Evolutionary conservation across 1,139 yeast genomes (phyloP), one percentile per base, ranked within the genome.

Genomic region (Lodderomyces metapsilosis): DNA sequence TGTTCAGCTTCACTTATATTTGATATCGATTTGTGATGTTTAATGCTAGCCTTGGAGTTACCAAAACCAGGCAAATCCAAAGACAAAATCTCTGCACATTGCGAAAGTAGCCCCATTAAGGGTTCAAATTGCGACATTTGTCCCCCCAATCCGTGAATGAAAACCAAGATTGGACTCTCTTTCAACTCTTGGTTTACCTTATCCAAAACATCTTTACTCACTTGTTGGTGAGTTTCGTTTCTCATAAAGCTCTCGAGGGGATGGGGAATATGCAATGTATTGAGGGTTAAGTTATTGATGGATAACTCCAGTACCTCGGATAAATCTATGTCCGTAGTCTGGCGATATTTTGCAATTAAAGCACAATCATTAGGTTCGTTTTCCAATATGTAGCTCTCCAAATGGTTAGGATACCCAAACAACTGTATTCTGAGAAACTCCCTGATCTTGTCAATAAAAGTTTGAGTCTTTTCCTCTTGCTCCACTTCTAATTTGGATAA

Each of bases 61-160:
- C 94, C 94, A 60, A 83, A 83, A 0, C 94, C 94, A 0, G 94
- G 94, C 41, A 85, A 66, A 54, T 85, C 94, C 16, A 85, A 53
- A 1, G 87, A 72, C 42, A 81, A 56, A 2, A 84, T 71, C 48
- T 82, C 85, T 52, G 81, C 74, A 56, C 85, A 80, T 53, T 82
- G 85, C 22, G 87, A 71, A 44, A 85, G 71, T 43, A 80, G 70
- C 33, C 80, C 85, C 61, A 85, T 68, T 34, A 84, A 62, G 3
- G 80, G 76, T 51, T 82, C 88, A 56, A 86, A 84, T 56, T 84
- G 91, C 8, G 84, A 71, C 63, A 83, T 68, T 54, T 84, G 91
- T 7, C 94, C 94, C 1, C 94, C 94, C 35, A 85, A 62, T 0
- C 94, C 94, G 58, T 85, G 94, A 17, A 85, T 54, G 41, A 85